phyloP scores from a whole-genome alignment of 1,139 yeast genomes.

The Debaryomyces coudertii region DNA sequence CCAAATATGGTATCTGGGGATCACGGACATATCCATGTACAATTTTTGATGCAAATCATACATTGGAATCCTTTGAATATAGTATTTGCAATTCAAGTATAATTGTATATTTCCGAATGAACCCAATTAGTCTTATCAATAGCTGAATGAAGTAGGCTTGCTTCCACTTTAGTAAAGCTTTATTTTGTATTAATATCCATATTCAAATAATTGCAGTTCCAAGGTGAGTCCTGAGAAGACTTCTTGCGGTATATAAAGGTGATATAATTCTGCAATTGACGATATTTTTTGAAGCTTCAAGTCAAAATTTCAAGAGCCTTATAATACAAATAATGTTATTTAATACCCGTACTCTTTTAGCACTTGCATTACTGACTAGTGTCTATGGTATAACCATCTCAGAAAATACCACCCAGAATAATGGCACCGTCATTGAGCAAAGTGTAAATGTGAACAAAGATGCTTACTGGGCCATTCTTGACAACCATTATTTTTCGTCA shows the following conservation, averaged over 20 bases:
- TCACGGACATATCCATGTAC: too few relatives aligned
- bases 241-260: neutral
- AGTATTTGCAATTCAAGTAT: too few relatives aligned
- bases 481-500: conserved; percentile 28
- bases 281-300: neutral
- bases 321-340: neutral
- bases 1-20: too few relatives aligned
- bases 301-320: neutral
- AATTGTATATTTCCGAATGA: too few relatives aligned
- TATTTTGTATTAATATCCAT: too few relatives aligned
- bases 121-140: too few relatives aligned
- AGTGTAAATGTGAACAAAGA: conserved; percentile 25
- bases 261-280: neutral
- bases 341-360: neutral
- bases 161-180: too few relatives aligned
- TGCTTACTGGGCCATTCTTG: conserved; percentile 38
- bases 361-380: neutral
- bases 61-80: too few relatives aligned
- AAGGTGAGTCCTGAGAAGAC: too few relatives aligned
- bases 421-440: neutral
- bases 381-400: neutral
- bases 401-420: neutral
- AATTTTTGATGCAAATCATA: too few relatives aligned
- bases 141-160: too few relatives aligned
- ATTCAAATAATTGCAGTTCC: too few relatives aligned